A percentile compares a stretch with the other conserved stretches of the same genome.
These are phyloP conservation scores for Daldinia vernicosa DNA, from an alignment of 495 filamentous ascomycete genomes.

Conservation along the genomic window DNA sequence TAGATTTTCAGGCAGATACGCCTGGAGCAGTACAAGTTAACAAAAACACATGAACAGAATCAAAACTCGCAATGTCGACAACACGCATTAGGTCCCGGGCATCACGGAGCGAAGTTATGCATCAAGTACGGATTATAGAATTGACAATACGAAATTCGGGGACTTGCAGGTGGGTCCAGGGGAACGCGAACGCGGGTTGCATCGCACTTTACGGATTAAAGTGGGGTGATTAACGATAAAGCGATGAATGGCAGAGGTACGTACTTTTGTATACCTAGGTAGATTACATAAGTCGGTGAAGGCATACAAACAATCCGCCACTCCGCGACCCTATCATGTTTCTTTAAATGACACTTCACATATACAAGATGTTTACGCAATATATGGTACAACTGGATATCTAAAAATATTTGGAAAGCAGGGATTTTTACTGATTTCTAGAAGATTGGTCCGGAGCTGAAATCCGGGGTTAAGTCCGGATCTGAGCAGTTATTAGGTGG, in stretches of 20 bases:
- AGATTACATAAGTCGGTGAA: slow-evolving; percentile 3
- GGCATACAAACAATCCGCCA: neutral
- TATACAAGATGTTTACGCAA: neutral
- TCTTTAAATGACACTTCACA: neutral
- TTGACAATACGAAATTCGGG: slow-evolving; percentile 18
- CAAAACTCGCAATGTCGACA: slow-evolving; percentile 7
- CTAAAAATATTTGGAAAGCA: neutral
- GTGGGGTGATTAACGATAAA: slow-evolving; percentile 1
- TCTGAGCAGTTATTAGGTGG: neutral
- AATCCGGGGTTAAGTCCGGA: neutral
- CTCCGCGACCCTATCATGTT: neutral
- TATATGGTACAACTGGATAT: neutral
- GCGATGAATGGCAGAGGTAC: neutral
- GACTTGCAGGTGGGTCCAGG: slow-evolving; percentile 11
- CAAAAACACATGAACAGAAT: slow-evolving; percentile 30
- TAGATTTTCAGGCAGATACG: slow-evolving; percentile 29
- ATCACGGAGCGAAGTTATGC: slow-evolving; percentile 29
- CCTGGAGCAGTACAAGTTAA: slow-evolving; percentile 14
- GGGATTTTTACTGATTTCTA: neutral
- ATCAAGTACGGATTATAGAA: neutral
- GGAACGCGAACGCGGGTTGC: slow-evolving; percentile 23
- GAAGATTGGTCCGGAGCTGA: neutral
- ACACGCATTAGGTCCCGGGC: slow-evolving; percentile 3
- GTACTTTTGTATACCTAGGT: neutral
- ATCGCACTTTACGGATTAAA: slow-evolving; percentile 24